Base-by-base conservation (phyloP, 345 rosid species). In the Litchi chinensis region DNA sequence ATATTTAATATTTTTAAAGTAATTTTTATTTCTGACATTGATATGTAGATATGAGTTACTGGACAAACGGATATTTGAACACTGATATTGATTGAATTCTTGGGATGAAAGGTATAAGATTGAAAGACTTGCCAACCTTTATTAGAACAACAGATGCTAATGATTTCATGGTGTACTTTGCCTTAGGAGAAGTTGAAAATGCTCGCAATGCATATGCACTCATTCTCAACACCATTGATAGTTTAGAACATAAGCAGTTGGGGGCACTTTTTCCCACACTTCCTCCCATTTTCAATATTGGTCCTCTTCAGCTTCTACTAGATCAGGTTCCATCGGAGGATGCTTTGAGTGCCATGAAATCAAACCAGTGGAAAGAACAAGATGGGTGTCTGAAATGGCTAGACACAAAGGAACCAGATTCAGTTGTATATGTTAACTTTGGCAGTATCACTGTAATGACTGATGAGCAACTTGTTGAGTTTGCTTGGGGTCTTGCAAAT, bases 401-500 rank as follows among this genome's bases (percentile, higher is more conserved):
- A 1, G 73, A 70, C 19, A 12, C 54, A 9, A 21, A 22, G 28
- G 65, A 60, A 60, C 65, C 65, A n/a, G 21, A 21, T 4, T 60
- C 65, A 9, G 65, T 60, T 60, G 28, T 60, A n/a, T 60, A 60
- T 60, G 65, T 60, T n/a, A 60, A 60, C 28, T 60, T 60, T 60
- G 65, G 65, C 11, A 60, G 65, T 22, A 10, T 60, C 65, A 21
- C 28, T 21, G 28, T 60, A 22, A 75, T 80, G 79, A 60, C 79
- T 2, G 5, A 43, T 2, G 54, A 80, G 0, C 82, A 75, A 24
- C 40, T 80, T 7, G 12, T 69, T 8, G 82, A 80, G 54, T 76
- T 80, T 28, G 76, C 79, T 10, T 75, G 71, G 76, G 72, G 79
- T 64, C 66, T 75, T 6, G 83, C 83, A 6, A 80, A 80, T 21